Evolutionary conservation across 2,329 filamentous ascomycete genomes (phyloP), one percentile per base, ranked within the genome.

Genomic region (Chrysoporthe puriensis): DNA sequence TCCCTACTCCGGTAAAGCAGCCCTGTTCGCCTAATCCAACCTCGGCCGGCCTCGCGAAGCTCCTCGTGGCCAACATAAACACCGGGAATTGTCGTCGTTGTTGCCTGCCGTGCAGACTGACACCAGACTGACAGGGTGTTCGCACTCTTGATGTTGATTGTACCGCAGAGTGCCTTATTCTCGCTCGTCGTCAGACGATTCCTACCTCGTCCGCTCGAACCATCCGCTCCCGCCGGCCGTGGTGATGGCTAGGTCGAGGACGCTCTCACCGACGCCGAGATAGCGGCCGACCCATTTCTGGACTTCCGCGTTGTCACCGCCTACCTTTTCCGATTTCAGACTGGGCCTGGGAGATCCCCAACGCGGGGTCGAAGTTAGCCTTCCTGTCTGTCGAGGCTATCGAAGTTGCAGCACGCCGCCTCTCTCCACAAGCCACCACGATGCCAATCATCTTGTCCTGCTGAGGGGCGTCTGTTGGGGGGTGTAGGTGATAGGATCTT

Each of bases 161-260:
- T 43, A 21, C 43, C 18, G 34, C 32, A 32, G 8, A 7, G n/a
- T 18, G 21, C 13, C 14, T 21, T 1, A 2, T 9, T 21, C 61
- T 43, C 14, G 11, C 18, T 26, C 2, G 48, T n/a, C 65, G 16
- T 44, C 59, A 26, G 58, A 43, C 36, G 52, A 32, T 43, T 9
- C 32, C 48, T 83, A 96, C 83, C 94, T 88, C 79, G 88, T 94
- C 76, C 96, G 88, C 83, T 97, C 94, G 78, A 99, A 99, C 81
- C 90, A 99, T 69, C 90, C 87, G 77, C 92, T 96, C 61, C 91
- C 90, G 54, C 93, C 91, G 77, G 97, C 92, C 67, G 98, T 88
- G 52, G 94, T 94, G 43, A 98, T 93, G 42, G 94, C 96, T 83
- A 96, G 92, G 80, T 99, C 96, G 94, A 99, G 97, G 72, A 97